phyloP scores from a whole-genome alignment of 306 rosid species.

The Amphicarpaea edgeworthii region DNA sequence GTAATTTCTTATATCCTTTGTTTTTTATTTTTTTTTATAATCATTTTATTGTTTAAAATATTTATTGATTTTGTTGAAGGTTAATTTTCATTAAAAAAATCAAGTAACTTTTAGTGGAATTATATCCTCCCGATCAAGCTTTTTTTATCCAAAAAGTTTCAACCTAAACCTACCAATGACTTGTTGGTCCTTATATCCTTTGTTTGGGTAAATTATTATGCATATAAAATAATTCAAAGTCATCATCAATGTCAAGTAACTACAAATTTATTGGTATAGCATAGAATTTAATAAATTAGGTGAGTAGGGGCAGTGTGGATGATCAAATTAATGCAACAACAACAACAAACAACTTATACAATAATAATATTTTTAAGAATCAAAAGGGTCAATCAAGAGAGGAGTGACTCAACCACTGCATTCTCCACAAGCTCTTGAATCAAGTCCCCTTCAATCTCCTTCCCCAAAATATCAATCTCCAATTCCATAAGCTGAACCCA shows the following conservation, averaged over 20 bases:
- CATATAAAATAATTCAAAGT: background rate
- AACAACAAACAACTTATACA: conserved; percentile 52
- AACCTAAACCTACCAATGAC: no score
- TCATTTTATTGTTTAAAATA: no score
- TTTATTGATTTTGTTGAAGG: no score
- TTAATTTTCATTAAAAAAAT: no score
- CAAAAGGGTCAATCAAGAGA: conserved; percentile 38
- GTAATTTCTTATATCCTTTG: background rate
- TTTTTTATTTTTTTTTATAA: no score
- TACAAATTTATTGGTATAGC: conserved; percentile 50
- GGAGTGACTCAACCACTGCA: conserved; percentile 63
- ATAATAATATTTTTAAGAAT: conserved; percentile 39
- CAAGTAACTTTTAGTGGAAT: no score
- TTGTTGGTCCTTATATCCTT: background rate
- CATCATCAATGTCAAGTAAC: background rate
- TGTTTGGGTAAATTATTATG: conserved; percentile 4
- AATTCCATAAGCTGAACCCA: conserved; percentile 70
- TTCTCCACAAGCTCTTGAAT: conserved; percentile 83
- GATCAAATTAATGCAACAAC: conserved; percentile 61
- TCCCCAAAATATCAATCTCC: conserved; percentile 74
- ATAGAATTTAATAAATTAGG: conserved; percentile 54
- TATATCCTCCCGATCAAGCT: no score
- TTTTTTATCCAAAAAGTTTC: no score
- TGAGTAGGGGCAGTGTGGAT: conserved; percentile 50
- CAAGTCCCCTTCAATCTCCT: conserved; percentile 72